Base-by-base conservation (phyloP, 2,329 filamentous ascomycete species). In the Kalmusia sp. region DNA sequence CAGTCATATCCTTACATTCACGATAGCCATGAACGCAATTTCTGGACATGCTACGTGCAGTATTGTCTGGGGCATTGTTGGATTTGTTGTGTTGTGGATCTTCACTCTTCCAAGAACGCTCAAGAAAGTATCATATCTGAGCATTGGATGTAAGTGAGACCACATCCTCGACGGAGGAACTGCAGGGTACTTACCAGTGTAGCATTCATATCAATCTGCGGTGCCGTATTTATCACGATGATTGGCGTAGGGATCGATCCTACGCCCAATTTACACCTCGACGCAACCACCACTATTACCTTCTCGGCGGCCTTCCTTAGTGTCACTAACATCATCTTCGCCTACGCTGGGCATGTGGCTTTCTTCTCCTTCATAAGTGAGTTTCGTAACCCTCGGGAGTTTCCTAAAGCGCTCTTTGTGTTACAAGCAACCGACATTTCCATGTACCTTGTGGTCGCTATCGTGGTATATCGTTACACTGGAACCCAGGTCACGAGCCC, bases 1-100 rank as follows among this genome's bases (percentile, higher is more conserved):
- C 35, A 87, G 86, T n/a, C 88, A 91, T 72, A 80, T 88, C 52
- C 75, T 90, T 58, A 88, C 87, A 0, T 89, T 89, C 61, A 83
- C 81, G 30, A 87, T 89, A 61, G 87, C 86, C 62, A 83, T 89
- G 71, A 84, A 85, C 62, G 83, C 80, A 44, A 77, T 90, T 35
- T 85, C 85, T 4, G 69, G 82, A 3, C 80, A 87, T 52, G 83
- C 81, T 0, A 82, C 84, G 0, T 89, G 86, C 41, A 85, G 84
- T 12, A 84, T 89, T 53, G 78, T 86, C 2, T 89, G 84, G 75
- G 84, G 82, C 3, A 76, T 87, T n/a, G 77, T 87, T 2, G 86
- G 84, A 0, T 68, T 86, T 54, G 65, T 81, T 8, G 61, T 89
- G 7, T 86, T 85, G 40, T 83, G 84, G 68, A 54, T 85, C n/a